These are phyloP conservation scores for Senna siamea DNA, from an alignment of 306 rosid species.

Conservation along the genomic window DNA sequence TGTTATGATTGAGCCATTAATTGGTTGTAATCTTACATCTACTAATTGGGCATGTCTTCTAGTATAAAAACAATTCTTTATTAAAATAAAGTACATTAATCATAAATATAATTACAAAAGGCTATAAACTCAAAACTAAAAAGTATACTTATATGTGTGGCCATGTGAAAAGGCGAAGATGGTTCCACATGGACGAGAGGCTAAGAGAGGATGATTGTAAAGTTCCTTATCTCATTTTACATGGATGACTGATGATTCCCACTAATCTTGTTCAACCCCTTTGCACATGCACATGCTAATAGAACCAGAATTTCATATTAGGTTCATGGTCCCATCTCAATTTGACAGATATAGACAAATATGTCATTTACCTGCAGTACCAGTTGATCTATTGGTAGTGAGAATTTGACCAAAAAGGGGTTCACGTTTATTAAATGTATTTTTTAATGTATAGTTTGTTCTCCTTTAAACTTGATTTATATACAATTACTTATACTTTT, in stretches of 20 bases:
- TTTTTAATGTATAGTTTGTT: no score
- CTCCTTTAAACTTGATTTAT: no score
- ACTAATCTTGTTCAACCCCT: slow-evolving; percentile 24
- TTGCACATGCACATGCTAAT: background rate
- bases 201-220: background rate
- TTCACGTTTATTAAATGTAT: no score
- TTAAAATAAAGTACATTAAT: no score
- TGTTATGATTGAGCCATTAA: background rate
- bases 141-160: slow-evolving; percentile 9
- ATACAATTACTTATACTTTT: no score
- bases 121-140: background rate
- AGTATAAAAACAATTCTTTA: no score
- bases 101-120: no score
- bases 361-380: background rate
- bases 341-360: no score
- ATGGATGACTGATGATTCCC: slow-evolving; percentile 23
- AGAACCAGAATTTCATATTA: background rate
- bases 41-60: no score
- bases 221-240: slow-evolving; percentile 30
- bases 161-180: background rate
- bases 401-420: no score
- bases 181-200: slow-evolving; percentile 9
- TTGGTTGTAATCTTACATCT: background rate
- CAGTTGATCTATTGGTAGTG: background rate
- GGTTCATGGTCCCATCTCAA: background rate